Base-by-base conservation (phyloP, 257 asterid genomes). In the Solanum pinnatisectum region DNA sequence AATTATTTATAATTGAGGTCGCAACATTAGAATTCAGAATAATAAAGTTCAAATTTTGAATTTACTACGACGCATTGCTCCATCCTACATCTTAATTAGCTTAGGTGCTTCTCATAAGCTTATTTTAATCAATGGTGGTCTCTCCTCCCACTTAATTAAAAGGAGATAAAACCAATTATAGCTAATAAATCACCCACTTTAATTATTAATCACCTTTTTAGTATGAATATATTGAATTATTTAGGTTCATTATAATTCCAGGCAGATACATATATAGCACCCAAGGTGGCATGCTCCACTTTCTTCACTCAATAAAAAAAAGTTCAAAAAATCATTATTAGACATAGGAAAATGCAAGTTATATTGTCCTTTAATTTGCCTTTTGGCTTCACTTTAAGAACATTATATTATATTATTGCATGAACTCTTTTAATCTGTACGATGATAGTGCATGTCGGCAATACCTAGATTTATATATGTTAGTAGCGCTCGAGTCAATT, bases 251-350 rank as follows among this genome's bases (percentile, higher is more conserved):
- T 71, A 56, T 20, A 84, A 67, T 81, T 36, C 44, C 76, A 65
- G 25, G 65, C 4, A 56, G 65, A 56, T 56, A 56, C 65, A 56
- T 56, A 22, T 20, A 56, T 6, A 56, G n/a, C 65, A 56, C 25
- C 25, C n/a, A 56, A 56, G n/a, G 65, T 56, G 10, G 2, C n/a
- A 92, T 93, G 94, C 93, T 93, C 93, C 93, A 90, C 93, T 93
- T 92, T 90, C 85, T 89, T 89, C 91, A 90, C 90, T 90, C 95
- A 89, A 59, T 84, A 6, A 18, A 56, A 56, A 56, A 56, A 6
- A 56, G 4, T 56, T 18, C n/a, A 18, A 56, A 56, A 56, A 25
- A 23, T 22, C 60, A 87, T 81, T 85, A 71, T 87, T 63, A 83
- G 60, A 9, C 71, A 49, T 37, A 72, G 36, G 78, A 68, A 89